Evolutionary conservation across 2,329 filamentous ascomycete genomes (phyloP).

Genomic region (Sodiomyces alkalinus): DNA sequence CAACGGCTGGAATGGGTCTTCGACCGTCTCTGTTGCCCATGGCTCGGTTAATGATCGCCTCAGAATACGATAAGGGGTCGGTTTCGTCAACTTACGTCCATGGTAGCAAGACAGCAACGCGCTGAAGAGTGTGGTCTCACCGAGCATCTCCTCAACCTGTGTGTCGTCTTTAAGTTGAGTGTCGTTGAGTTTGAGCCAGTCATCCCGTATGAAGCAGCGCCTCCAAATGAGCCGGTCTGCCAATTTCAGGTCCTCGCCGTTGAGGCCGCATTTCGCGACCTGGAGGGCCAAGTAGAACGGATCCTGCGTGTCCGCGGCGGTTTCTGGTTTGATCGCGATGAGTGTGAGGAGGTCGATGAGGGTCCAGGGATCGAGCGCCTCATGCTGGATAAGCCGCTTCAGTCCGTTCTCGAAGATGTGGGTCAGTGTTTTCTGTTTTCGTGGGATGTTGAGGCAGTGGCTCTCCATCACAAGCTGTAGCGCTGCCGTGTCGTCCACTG

Average conservation of each 20-base stretch:
- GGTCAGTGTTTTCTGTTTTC: conserved; percentile 49
- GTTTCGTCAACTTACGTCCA: conserved; percentile 37
- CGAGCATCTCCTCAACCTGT: conserved; percentile 46
- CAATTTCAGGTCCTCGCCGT: conserved; percentile 40
- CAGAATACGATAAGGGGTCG: neutral
- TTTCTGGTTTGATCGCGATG: conserved; percentile 34
- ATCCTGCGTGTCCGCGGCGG: conserved; percentile 36
- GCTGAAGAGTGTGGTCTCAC: conserved; percentile 51
- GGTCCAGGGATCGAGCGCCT: conserved; percentile 49
- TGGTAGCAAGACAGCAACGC: conserved; percentile 50
- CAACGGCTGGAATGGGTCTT: conserved; percentile 27
- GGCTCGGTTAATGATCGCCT: no score
- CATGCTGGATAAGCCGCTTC: conserved; percentile 52
- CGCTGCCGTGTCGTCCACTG: conserved; percentile 68
- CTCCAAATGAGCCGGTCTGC: conserved; percentile 64
- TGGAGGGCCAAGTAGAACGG: conserved; percentile 66
- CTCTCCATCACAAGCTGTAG: conserved; percentile 60
- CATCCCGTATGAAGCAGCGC: conserved; percentile 66
- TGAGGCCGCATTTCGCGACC: conserved; percentile 38
- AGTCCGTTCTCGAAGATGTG: conserved; percentile 59
- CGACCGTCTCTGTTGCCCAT: conserved; percentile 22
- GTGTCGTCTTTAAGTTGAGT: conserved; percentile 60
- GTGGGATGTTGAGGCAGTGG: conserved; percentile 39
- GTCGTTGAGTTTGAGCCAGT: conserved; percentile 71
- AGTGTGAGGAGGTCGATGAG: conserved; percentile 70